Percentiles rank a stretch among this genome's conserved stretches.
Evolutionary conservation across 2,329 filamentous ascomycete genomes (phyloP).

Genomic region (Bipolaris gigantea): DNA sequence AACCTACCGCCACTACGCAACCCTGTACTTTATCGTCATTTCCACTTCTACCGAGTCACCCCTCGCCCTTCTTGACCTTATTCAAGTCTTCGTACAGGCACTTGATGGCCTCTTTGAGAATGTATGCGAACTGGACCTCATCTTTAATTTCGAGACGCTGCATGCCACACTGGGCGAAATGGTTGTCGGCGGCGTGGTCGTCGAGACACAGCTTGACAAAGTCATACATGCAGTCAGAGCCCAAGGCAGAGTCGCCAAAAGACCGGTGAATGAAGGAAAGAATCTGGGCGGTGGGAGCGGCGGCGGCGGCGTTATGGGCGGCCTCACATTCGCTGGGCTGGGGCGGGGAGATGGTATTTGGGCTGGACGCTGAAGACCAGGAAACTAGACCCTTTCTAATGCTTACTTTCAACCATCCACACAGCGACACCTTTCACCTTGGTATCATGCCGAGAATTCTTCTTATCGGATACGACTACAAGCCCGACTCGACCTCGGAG

Average conservation of each 20-base stretch:
- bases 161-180: constrained; percentile 91
- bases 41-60: constrained; percentile 95
- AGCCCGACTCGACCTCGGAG: neutral
- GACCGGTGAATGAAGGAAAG: constrained; percentile 71
- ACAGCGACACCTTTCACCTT: neutral
- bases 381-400: neutral
- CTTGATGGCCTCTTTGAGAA: constrained; percentile 96
- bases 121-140: constrained; percentile 95
- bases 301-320: constrained; percentile 20
- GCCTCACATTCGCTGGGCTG: constrained; percentile 30
- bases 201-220: constrained; percentile 86
- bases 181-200: constrained; percentile 91
- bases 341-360: constrained; percentile 39
- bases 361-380: constrained; percentile 30
- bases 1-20: constrained; percentile 97
- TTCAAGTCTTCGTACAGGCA: constrained; percentile 97
- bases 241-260: constrained; percentile 76
- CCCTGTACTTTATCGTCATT: constrained; percentile 97
- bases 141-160: constrained; percentile 98
- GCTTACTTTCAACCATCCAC: neutral
- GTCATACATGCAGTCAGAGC: constrained; percentile 81
- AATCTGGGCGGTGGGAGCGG: constrained; percentile 27
- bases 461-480: neutral
- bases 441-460: neutral
- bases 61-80: constrained; percentile 90